Base-by-base conservation (phyloP, 1,284 basidiomycete species). In the Pyrrhoderma noxium region DNA sequence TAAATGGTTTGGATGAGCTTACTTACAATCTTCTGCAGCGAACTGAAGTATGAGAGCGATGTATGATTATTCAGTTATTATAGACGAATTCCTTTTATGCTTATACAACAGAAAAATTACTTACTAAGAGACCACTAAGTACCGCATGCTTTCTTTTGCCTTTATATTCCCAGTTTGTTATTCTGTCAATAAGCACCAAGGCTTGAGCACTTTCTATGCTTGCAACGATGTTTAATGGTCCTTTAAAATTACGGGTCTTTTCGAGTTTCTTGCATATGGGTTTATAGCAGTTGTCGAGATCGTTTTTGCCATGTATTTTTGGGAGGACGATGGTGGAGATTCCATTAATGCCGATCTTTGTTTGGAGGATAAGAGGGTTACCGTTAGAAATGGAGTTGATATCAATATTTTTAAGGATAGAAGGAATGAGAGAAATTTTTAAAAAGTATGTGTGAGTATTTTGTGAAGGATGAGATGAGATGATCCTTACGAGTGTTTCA, bases 11-110 rank as follows among this genome's bases (percentile, higher is more conserved):
- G 23, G n/a, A n/a, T n/a, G n/a, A n/a, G n/a, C n/a, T 7, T 25
- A 59, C 75, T 62, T 62, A 91, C 89, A 94, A 62, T 95, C 91
- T 69, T 94, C 91, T 31, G 90, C 89, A 2, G 89, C 91, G 64
- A 93, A 93, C 89, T 93, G 59, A 1, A 16, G 3, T 27, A 7
- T 38, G 8, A 25, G 22, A 52, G 16, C 2, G 31, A 5, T 2
- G 23, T 45, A 41, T n/a, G n/a, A 27, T 56, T 51, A 47, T 45
- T 27, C 16, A 42, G 22, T 47, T 41, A 53, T 43, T 13, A 59
- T 19, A 54, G 53, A 47, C 52, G n/a, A 36, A 8, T 40, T 16
- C 21, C n/a, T 25, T 37, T 13, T 23, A 39, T 3, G 11, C 8
- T 13, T 14, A n/a, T 21, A 23, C 36, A 48, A 51, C 39, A 2